A percentile compares a stretch with the other conserved stretches of the same genome.
Conservation (phyloP, 2,329 filamentous ascomycete species). For the Mycogone perniciosa region DNA sequence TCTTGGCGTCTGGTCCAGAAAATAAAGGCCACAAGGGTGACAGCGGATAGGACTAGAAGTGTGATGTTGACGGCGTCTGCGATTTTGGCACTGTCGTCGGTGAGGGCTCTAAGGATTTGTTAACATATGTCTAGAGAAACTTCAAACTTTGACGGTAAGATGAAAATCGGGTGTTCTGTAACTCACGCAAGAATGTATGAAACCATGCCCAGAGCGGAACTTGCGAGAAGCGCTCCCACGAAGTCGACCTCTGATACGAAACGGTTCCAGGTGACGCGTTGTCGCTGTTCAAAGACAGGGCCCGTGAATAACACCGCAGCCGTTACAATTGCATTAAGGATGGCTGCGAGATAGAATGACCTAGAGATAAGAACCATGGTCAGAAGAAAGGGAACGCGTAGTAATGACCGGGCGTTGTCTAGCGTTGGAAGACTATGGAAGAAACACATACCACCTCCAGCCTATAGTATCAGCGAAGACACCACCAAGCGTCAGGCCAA, state of each 20-base stretch:
- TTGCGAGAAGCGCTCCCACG: conserved; percentile 42
- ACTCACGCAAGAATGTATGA: conserved; percentile 45
- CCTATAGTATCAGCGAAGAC: conserved; percentile 41
- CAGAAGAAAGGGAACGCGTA: conserved; percentile 34
- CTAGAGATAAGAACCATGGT: conserved; percentile 25
- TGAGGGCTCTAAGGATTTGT: not conserved
- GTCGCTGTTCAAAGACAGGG: too few relatives aligned
- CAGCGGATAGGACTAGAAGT: conserved; percentile 2
- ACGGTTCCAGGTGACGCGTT: too few relatives aligned
- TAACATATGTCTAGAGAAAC: too few relatives aligned
- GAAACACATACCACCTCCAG: conserved; percentile 43
- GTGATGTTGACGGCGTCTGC: conserved; percentile 7
- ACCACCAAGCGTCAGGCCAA: conserved; percentile 45
- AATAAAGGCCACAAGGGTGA: conserved; percentile 11
- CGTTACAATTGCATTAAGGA: too few relatives aligned
- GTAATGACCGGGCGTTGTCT: too few relatives aligned
- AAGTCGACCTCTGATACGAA: conserved; percentile 51
- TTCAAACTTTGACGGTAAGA: too few relatives aligned
- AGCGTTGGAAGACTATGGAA: too few relatives aligned
- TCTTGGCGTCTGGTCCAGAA: conserved; percentile 14
- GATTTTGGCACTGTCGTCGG: not conserved
- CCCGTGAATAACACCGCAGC: too few relatives aligned
- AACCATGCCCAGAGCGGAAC: conserved; percentile 40
- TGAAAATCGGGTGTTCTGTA: conserved; percentile 20
- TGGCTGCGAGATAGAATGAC: too few relatives aligned